Percentiles rank a stretch among this genome's conserved stretches.
Evolutionary conservation across 2,329 filamentous ascomycete species (phyloP).

Genomic region (Coleophoma eucalyptorum): DNA sequence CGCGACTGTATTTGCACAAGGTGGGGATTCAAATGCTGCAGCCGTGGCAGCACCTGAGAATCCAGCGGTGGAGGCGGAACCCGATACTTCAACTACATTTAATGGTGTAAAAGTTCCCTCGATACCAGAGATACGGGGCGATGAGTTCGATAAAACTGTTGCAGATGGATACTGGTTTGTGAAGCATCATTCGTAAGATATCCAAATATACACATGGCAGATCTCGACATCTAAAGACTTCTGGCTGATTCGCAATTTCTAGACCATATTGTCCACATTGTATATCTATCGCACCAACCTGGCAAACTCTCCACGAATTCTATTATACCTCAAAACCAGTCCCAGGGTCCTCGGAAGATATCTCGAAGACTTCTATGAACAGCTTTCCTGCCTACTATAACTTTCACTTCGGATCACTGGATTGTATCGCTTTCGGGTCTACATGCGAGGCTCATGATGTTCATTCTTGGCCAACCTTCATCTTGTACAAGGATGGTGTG

Average conservation of each 20-base stretch:
- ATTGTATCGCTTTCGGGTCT: constrained; percentile 82
- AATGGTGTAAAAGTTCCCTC: constrained; percentile 48
- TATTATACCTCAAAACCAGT: constrained; percentile 77
- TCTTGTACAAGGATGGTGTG: constrained; percentile 77
- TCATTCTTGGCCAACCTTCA: constrained; percentile 69
- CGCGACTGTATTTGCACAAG: constrained; percentile 17
- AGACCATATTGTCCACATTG: constrained; percentile 28
- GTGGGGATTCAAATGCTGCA: constrained; percentile 13
- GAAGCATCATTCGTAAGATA: constrained; percentile 27
- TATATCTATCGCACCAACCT: constrained; percentile 67
- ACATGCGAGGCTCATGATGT: constrained; percentile 69
- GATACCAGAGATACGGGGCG: constrained; percentile 41
- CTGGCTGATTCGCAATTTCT: constrained; percentile 1
- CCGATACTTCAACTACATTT: constrained; percentile 36
- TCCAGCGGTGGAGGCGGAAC: constrained; percentile 12
- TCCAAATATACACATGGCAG: not conserved
- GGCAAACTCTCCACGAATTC: constrained; percentile 91
- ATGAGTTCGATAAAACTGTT: constrained; percentile 32
- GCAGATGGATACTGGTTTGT: constrained; percentile 29
- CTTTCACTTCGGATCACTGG: constrained; percentile 81
- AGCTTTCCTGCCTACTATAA: constrained; percentile 79
- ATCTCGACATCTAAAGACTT: not conserved
- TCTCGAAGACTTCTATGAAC: constrained; percentile 42
- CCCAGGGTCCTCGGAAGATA: constrained; percentile 25
- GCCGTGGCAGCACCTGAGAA: constrained; percentile 23